phyloP scores from a whole-genome alignment of 345 rosid genomes.

The Erysimum cheiranthoides region DNA sequence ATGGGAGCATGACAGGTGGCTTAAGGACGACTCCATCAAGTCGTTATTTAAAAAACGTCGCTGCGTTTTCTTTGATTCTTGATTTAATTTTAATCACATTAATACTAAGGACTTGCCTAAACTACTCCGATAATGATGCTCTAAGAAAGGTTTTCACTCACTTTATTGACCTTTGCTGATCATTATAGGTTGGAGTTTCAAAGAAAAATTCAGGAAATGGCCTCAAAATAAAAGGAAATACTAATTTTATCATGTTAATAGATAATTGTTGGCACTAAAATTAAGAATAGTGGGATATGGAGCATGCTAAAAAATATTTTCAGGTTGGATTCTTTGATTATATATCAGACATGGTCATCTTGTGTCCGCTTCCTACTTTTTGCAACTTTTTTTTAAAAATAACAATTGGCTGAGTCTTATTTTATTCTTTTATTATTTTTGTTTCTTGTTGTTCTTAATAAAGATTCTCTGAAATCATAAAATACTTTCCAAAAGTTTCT shows the following conservation, averaged over 20 bases:
- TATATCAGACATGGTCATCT: conserved; percentile 20
- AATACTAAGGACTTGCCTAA: too few relatives aligned
- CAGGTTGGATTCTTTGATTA: conserved; percentile 8
- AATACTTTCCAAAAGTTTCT: neutral
- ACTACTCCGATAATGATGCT: too few relatives aligned
- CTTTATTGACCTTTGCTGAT: neutral
- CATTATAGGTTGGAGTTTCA: conserved; percentile 9
- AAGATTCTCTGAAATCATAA: conserved; percentile 12
- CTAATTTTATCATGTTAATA: neutral
- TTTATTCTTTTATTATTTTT: neutral
- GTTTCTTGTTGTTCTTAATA: neutral
- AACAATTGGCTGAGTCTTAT: neutral
- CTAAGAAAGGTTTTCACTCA: neutral
- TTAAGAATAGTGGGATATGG: conserved; percentile 34
- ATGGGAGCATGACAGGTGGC: too few relatives aligned
- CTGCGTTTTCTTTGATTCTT: too few relatives aligned
- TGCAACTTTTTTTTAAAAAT: neutral
- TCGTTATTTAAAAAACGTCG: too few relatives aligned
- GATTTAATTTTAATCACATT: too few relatives aligned
- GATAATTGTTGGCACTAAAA: conserved; percentile 19
- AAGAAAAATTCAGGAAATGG: neutral
- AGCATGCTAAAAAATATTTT: conserved; percentile 23
- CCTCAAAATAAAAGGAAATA: neutral
- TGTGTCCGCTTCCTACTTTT: conserved; percentile 27
- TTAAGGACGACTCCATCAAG: too few relatives aligned